phyloP scores from a whole-genome alignment of 2,329 filamentous ascomycete species.

The Ophiocordyceps camponoti-leonardi region DNA sequence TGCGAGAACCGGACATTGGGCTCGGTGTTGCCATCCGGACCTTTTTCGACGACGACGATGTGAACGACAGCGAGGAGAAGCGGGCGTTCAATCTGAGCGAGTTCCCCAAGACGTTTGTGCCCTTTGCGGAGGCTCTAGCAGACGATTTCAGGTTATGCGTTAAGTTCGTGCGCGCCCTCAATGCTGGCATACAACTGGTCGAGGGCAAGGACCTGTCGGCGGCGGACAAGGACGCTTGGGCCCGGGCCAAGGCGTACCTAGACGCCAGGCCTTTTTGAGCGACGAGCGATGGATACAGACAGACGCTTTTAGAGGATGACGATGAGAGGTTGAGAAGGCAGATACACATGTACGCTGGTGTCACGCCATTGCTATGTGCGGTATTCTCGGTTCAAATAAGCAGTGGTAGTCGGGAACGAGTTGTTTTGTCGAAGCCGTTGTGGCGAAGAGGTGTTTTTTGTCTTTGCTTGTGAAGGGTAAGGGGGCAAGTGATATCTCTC shows the following conservation, averaged over 20 bases:
- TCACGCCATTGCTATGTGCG: no score
- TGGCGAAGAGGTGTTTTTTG: no score
- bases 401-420: no score
- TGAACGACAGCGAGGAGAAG: conserved; percentile 32
- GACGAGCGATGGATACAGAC: no score
- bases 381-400: no score
- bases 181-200: conserved; percentile 37
- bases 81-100: conserved; percentile 25
- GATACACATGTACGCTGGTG: no score
- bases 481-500: no score
- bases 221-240: conserved; percentile 33
- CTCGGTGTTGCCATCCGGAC: conserved; percentile 68
- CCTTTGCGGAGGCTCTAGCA: conserved; percentile 37
- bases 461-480: no score
- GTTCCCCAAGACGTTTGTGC: conserved; percentile 38
- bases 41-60: conserved; percentile 55
- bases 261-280: conserved; percentile 21
- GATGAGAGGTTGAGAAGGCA: no score
- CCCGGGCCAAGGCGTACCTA: conserved; percentile 36
- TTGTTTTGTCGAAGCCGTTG: no score
- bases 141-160: conserved; percentile 42
- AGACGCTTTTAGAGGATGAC: no score
- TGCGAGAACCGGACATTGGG: conserved; percentile 53
- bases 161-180: conserved; percentile 39
- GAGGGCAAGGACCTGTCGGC: conserved; percentile 27